Evolutionary conservation across 2,329 filamentous ascomycete genomes (phyloP).

Genomic region (Hortaea sp.): DNA sequence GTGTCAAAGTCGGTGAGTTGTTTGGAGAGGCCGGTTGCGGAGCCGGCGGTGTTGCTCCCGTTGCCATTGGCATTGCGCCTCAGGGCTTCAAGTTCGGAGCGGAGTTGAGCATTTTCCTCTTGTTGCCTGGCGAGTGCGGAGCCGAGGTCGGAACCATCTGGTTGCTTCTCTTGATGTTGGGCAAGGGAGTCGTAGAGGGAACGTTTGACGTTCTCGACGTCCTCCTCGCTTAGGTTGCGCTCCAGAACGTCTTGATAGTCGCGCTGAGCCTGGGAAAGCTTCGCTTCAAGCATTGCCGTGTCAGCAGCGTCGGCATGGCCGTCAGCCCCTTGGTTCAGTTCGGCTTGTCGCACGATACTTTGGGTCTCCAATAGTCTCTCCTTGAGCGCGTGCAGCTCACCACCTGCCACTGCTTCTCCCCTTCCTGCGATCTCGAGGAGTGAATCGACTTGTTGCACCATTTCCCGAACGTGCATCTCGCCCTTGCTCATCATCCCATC

Average conservation of each 20-base stretch:
- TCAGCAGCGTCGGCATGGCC: conserved; percentile 50
- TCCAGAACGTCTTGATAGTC: conserved; percentile 79
- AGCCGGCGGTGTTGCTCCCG: conserved; percentile 53
- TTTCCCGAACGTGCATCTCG: conserved; percentile 71
- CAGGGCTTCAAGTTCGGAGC: conserved; percentile 68
- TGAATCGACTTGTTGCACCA: conserved; percentile 72
- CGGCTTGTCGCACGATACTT: conserved; percentile 83
- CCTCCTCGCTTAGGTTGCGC: conserved; percentile 64
- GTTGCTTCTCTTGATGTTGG: conserved; percentile 40
- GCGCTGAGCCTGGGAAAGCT: conserved; percentile 62
- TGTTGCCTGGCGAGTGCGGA: conserved; percentile 67
- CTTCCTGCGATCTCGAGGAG: conserved; percentile 66
- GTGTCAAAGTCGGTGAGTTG: conserved; percentile 98
- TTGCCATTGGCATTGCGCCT: conserved; percentile 55
- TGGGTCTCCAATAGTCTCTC: conserved; percentile 79
- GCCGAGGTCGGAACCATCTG: conserved; percentile 52
- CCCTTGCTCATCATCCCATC: conserved; percentile 90
- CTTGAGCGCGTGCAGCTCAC: conserved; percentile 68
- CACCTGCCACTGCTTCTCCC: conserved; percentile 70
- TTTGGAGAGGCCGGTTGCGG: conserved; percentile 70
- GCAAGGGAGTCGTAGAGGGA: conserved; percentile 67
- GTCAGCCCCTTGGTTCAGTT: conserved; percentile 70
- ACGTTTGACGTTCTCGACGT: conserved; percentile 75
- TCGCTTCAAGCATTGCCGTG: conserved; percentile 61
- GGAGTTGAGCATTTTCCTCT: conserved; percentile 73